Conservation (phyloP, 441 rosid genomes). For the Capsella rubella region DNA sequence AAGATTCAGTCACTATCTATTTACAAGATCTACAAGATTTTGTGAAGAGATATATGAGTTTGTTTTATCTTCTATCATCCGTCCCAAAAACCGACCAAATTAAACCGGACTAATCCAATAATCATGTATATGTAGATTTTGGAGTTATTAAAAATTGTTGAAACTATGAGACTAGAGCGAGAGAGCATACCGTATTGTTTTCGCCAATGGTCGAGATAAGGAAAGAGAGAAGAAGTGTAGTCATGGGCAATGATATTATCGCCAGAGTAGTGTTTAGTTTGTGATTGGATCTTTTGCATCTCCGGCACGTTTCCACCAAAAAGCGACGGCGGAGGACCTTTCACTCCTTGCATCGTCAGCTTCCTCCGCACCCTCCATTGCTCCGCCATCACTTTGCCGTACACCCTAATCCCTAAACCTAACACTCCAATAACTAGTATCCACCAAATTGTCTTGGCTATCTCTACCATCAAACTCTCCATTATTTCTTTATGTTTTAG, state of each 20-base stretch:
- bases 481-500: conserved; percentile 8
- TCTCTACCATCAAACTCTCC: conserved; percentile 34
- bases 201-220: conserved; percentile 79
- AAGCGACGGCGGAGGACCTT: conserved; percentile 69
- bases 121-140: not conserved
- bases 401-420: conserved; percentile 36
- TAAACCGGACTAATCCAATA: not conserved
- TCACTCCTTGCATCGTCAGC: conserved; percentile 66
- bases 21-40: conserved; percentile 16
- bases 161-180: not conserved
- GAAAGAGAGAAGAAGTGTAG: conserved; percentile 73
- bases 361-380: conserved; percentile 52
- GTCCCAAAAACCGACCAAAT: conserved; percentile 2
- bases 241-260: conserved; percentile 61
- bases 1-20: not conserved
- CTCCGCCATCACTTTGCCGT: conserved; percentile 44
- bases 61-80: not conserved
- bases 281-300: conserved; percentile 65
- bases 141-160: not conserved
- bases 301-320: conserved; percentile 67
- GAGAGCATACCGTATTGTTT: conserved; percentile 63
- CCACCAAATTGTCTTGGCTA: conserved; percentile 37
- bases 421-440: conserved; percentile 15
- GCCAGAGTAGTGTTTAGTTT: conserved; percentile 32
- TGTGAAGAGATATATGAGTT: not conserved